A percentile compares a stretch with the other conserved stretches of the same genome.
phyloP scores from a whole-genome alignment of 2,329 filamentous ascomycete genomes.

The Calonectria pseudoreteaudii region DNA sequence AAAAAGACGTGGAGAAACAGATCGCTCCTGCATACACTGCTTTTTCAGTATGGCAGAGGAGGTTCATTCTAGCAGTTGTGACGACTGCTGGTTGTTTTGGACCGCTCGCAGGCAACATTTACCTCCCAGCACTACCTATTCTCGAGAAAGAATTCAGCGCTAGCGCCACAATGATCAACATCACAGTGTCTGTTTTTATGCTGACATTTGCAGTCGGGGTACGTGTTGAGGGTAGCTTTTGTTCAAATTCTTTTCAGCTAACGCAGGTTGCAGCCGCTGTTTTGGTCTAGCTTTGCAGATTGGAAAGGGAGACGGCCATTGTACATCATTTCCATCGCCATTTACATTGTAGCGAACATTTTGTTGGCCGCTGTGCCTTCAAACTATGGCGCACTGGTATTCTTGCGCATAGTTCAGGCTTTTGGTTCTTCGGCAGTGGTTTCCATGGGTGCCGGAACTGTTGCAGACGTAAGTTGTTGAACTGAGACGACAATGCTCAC shows the following conservation, averaged over 20 bases:
- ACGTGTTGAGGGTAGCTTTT: neutral
- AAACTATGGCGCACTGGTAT: neutral
- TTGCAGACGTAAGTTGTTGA: neutral
- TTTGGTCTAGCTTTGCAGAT: neutral
- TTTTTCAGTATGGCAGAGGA: conserved; percentile 1
- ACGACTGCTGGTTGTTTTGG: neutral
- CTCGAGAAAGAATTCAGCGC: neutral
- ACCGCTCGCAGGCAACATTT: neutral
- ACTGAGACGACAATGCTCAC: no score
- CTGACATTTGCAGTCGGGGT: neutral
- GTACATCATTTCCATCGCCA: neutral
- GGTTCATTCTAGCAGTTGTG: neutral
- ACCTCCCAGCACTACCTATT: neutral
- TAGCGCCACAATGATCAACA: neutral
- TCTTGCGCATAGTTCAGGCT: neutral
- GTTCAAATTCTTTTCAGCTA: neutral
- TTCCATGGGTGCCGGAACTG: neutral
- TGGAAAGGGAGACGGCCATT: neutral
- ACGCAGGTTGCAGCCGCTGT: neutral
- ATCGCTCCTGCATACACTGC: neutral
- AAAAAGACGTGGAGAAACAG: neutral
- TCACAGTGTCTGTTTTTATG: neutral
- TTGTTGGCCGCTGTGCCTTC: neutral
- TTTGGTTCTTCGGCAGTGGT: conserved; percentile 1
- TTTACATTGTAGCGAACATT: neutral